Percentiles rank a stretch among this genome's conserved stretches.
Evolutionary conservation across 2,329 filamentous ascomycete genomes (phyloP).

Genomic region (Epichloe baconii): DNA sequence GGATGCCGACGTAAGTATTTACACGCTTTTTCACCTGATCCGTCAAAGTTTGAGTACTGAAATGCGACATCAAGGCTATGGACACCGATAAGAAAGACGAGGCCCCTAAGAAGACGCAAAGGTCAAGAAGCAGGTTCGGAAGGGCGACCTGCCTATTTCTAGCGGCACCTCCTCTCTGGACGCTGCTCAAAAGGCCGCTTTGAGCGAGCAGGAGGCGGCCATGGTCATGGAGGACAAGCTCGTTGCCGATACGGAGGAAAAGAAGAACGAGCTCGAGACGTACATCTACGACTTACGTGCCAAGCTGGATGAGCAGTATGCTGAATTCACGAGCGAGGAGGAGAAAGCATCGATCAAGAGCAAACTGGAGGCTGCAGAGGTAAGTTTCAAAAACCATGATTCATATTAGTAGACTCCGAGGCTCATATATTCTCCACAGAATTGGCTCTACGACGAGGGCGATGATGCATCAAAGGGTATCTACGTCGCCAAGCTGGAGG

Average conservation of each 20-base stretch:
- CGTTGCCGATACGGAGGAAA: slow-evolving; percentile 93
- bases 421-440: slow-evolving; percentile 38
- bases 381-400: slow-evolving; percentile 33
- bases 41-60: not conserved
- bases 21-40: not conserved
- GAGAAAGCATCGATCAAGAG: slow-evolving; percentile 79
- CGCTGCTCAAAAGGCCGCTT: slow-evolving; percentile 47
- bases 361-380: slow-evolving; percentile 77
- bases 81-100: slow-evolving; percentile 63
- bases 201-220: slow-evolving; percentile 67
- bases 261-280: slow-evolving; percentile 98
- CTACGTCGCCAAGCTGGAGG: slow-evolving; percentile 90
- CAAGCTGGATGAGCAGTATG: slow-evolving; percentile 86
- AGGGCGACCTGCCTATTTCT: slow-evolving; percentile 84
- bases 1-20: slow-evolving; percentile 58
- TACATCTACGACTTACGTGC: slow-evolving; percentile 95
- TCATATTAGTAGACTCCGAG: not conserved
- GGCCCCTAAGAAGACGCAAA: slow-evolving; percentile 76
- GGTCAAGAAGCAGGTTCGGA: slow-evolving; percentile 98
- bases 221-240: slow-evolving; percentile 99
- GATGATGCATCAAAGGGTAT: slow-evolving; percentile 89
- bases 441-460: slow-evolving; percentile 97
- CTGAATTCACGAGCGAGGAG: slow-evolving; percentile 78
- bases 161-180: slow-evolving; percentile 75
- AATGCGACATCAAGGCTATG: slow-evolving; percentile 49